Evolutionary conservation across 106 monocot genomes (phyloP).

Genomic region (Amphibolis antarctica): DNA sequence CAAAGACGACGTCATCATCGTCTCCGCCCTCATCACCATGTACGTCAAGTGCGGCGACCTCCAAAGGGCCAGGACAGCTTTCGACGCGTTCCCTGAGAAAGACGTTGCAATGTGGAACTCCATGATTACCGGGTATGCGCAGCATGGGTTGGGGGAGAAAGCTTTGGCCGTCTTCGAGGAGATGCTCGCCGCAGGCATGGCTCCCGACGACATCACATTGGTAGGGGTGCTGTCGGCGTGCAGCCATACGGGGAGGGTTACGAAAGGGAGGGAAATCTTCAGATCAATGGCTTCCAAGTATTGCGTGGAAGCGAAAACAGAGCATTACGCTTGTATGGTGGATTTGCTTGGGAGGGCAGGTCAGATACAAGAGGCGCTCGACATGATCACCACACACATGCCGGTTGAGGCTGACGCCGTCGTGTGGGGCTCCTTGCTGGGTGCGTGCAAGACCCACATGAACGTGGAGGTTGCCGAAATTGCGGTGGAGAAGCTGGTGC

Average conservation of each 20-base stretch:
- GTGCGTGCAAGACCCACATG: conserved; percentile 58
- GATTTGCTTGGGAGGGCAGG: conserved; percentile 72
- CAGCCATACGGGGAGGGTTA: conserved; percentile 52
- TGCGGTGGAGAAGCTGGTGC: conserved; percentile 41
- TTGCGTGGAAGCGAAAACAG: conserved; percentile 27
- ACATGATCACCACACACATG: conserved; percentile 44
- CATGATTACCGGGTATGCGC: conserved; percentile 75
- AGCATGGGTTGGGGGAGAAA: conserved; percentile 65
- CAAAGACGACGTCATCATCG: conserved; percentile 39
- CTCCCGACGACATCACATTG: conserved; percentile 54
- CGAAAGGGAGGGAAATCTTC: conserved; percentile 51
- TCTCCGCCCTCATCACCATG: conserved; percentile 63
- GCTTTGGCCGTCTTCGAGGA: conserved; percentile 38
- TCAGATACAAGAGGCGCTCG: conserved; percentile 44
- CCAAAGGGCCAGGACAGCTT: conserved; percentile 30
- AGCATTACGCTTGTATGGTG: conserved; percentile 79
- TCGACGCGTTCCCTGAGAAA: conserved; percentile 36
- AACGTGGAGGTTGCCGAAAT: conserved; percentile 54
- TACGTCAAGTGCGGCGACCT: conserved; percentile 62
- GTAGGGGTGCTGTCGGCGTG: conserved; percentile 67
- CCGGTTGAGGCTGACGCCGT: conserved; percentile 64
- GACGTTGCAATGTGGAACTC: conserved; percentile 74
- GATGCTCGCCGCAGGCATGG: conserved; percentile 27
- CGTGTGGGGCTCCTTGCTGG: conserved; percentile 66
- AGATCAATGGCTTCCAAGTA: conserved; percentile 35